Evolutionary conservation across 495 filamentous ascomycete genomes (phyloP), one percentile per base, ranked within the genome.

Genomic region (Annulohypoxylon nitens): DNA sequence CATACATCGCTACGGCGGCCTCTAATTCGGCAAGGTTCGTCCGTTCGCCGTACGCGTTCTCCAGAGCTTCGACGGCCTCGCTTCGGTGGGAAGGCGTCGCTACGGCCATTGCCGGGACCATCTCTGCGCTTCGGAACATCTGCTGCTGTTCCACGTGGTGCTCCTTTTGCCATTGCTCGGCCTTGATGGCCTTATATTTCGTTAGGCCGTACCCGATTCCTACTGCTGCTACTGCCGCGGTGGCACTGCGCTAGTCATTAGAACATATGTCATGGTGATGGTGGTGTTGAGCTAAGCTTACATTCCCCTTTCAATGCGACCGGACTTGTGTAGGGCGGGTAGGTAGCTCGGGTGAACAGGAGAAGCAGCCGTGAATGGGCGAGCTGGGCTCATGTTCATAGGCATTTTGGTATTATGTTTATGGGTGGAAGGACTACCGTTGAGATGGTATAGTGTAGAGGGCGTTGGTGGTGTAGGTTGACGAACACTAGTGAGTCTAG

Each of bases 1-100:
- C 83, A 59, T 90, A 90, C 6, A 82, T 81, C n/a, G 81, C 78
- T 59, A 90, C 78, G n/a, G 89, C 89, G 7, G 86, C 80, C 73
- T 90, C 86, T 41, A 90, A 78, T 78, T 87, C 88, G 18, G 85
- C 81, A 14, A 90, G 55, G 70, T 83, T 88, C 5, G 81, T 80
- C 60, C 89, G 85, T 65, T 87, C 86, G n/a, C 88, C 88, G 45
- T 90, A 90, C 1, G 89, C 88, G 34, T 90, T 86, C 81, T 82
- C 80, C 58, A 86, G 62, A 9, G 67, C 75, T 37, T 74, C 72
- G 75, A 73, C 36, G 73, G 75, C 25, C 53, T 20, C 12, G 12
- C 37, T 9, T 75, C 67, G 48, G 74, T 69, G 57, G 33, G 62
- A 20, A n/a, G 77, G 59, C 37, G 74, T 78, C 11, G 67, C 63